A percentile compares a stretch with the other conserved stretches of the same genome.
phyloP scores from a whole-genome alignment of 2,329 filamentous ascomycete species.

The Penicillium griseofulvum region DNA sequence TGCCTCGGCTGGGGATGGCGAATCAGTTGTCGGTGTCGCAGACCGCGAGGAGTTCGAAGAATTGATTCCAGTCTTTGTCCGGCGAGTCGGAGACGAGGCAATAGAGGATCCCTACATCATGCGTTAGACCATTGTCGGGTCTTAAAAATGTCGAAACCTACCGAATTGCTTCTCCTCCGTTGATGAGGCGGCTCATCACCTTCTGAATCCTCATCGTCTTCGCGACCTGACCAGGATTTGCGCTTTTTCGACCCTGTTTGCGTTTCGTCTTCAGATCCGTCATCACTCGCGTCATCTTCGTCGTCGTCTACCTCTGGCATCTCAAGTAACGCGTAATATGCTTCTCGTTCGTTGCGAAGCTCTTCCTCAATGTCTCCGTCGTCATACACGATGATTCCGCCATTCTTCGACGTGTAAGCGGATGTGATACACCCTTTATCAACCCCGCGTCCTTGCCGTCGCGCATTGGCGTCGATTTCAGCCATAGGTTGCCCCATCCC shows the following conservation, averaged over 20 bases:
- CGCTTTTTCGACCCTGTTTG: conserved; percentile 59
- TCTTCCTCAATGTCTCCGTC: conserved; percentile 93
- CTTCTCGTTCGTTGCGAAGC: conserved; percentile 68
- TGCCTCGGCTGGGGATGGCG: conserved; percentile 41
- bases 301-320: conserved; percentile 91
- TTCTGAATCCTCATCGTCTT: conserved; percentile 64
- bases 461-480: conserved; percentile 39
- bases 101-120: conserved; percentile 40
- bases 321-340: conserved; percentile 78
- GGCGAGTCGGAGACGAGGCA: conserved; percentile 42
- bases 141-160: conserved; percentile 40
- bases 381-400: conserved; percentile 90
- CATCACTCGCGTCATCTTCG: conserved; percentile 62
- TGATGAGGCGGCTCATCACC: conserved; percentile 74
- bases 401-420: conserved; percentile 72
- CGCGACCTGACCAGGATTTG: conserved; percentile 72
- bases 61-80: conserved; percentile 37
- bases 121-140: conserved; percentile 12
- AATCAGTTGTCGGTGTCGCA: conserved; percentile 44
- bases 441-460: conserved; percentile 63
- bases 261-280: conserved; percentile 57
- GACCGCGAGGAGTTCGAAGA: conserved; percentile 49
- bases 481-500: conserved; percentile 51
- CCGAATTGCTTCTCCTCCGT: conserved; percentile 82
- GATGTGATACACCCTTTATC: conserved; percentile 69